Evolutionary conservation across 2,329 filamentous ascomycete species (phyloP).

Genomic region (Samsoniella hepiali): DNA sequence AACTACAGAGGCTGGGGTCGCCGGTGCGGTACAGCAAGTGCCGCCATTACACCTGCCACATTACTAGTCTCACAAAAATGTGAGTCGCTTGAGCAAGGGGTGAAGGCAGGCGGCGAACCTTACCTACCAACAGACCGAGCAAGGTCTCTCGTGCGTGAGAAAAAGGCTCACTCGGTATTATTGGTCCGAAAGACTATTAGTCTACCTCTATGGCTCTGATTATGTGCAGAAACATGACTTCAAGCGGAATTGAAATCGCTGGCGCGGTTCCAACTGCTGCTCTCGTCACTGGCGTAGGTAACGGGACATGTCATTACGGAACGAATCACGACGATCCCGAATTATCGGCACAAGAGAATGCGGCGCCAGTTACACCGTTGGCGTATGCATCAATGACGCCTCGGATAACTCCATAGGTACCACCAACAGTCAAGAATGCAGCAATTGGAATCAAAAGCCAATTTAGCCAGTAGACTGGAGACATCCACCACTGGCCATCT

Average conservation of each 20-base stretch:
- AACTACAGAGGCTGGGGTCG: too few relatives aligned
- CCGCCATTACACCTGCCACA: too few relatives aligned
- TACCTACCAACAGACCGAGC: not conserved
- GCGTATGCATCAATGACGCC: conserved; percentile 51
- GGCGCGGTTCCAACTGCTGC: conserved; percentile 41
- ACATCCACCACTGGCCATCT: conserved; percentile 26
- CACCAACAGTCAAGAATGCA: conserved; percentile 38
- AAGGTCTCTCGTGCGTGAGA: not conserved
- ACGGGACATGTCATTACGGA: conserved; percentile 30
- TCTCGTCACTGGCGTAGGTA: conserved; percentile 45
- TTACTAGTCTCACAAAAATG: too few relatives aligned
- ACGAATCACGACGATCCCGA: conserved; percentile 23
- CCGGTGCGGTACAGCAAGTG: too few relatives aligned
- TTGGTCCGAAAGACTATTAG: not conserved
- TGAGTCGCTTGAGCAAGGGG: too few relatives aligned
- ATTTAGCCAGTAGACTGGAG: conserved; percentile 32
- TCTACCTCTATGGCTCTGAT: not conserved
- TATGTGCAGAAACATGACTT: not conserved
- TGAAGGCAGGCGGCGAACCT: too few relatives aligned
- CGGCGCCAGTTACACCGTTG: conserved; percentile 41
- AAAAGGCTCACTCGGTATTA: not conserved
- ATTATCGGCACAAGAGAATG: conserved; percentile 50
- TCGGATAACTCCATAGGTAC: conserved; percentile 45
- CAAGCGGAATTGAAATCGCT: not conserved
- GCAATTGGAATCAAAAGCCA: conserved; percentile 35